phyloP scores from a whole-genome alignment of 2,329 filamentous ascomycete genomes.

The Neonectria magnoliae region DNA sequence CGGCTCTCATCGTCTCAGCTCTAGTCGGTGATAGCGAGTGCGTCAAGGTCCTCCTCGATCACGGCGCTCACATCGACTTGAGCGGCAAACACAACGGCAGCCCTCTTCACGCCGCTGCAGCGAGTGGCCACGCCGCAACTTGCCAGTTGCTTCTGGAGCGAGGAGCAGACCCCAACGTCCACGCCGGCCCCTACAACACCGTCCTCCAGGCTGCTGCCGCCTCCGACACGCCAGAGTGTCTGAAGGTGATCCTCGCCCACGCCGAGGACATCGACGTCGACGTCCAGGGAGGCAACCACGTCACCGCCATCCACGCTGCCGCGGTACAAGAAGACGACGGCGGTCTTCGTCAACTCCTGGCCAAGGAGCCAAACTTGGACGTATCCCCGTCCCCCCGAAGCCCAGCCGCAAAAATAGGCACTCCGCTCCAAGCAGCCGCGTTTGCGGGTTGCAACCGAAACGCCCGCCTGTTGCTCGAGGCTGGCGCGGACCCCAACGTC shows the following conservation, averaged over 20 bases:
- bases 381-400: background rate
- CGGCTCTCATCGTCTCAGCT: conserved; percentile 15
- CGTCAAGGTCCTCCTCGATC: conserved; percentile 6
- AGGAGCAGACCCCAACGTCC: conserved; percentile 14
- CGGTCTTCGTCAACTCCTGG: conserved; percentile 21
- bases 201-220: conserved; percentile 23
- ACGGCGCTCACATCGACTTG: conserved; percentile 11
- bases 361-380: conserved; percentile 10
- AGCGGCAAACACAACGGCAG: conserved; percentile 14
- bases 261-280: conserved; percentile 15
- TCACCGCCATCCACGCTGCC: conserved; percentile 19
- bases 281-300: conserved; percentile 15
- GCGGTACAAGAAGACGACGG: conserved; percentile 19
- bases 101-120: conserved; percentile 21
- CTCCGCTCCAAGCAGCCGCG: conserved; percentile 21
- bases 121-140: conserved; percentile 16
- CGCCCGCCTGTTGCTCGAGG: conserved; percentile 24
- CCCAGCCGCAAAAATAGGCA: conserved; percentile 7
- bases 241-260: conserved; percentile 20
- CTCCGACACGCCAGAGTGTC: conserved; percentile 13
- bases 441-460: conserved; percentile 25
- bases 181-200: conserved; percentile 14
- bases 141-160: conserved; percentile 16
- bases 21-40: conserved; percentile 4
- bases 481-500: conserved; percentile 19